Evolutionary conservation across 495 filamentous ascomycete genomes (phyloP), one percentile per base, ranked within the genome.

Genomic region (Hypoxylon lenormandii): DNA sequence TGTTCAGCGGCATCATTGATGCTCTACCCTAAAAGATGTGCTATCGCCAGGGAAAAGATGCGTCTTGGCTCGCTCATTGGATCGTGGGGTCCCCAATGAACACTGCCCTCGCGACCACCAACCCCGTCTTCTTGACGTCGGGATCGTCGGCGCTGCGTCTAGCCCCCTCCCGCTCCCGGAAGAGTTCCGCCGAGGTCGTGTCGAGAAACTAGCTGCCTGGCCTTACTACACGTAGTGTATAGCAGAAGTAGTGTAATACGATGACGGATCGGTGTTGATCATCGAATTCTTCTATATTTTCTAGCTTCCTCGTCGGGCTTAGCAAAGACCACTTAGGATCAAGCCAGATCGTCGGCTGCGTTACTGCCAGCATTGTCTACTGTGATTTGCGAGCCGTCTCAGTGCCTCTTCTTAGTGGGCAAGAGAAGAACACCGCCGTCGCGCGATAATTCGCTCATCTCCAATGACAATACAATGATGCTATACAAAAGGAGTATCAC

Each of bases 151-250:
- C 62, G 38, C 56, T 56, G 28, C 42, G 26, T 3, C 23, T 22
- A 63, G 30, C 52, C 68, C 68, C 68, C 68, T 65, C 60, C 57
- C 47, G 52, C 62, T 66, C 52, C 68, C 68, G 68, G 68, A 66
- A 55, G 30, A 59, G 22, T 63, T 48, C 61, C 62, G 51, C 51
- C 51, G 61, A 65, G 38, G 15, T 8, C 21, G 36, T 71, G 1
- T 8, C 2, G 5, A 11, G 5, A 33, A 7, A 33, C 8, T 56
- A 26, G 36, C 56, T 48, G 33, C 26, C 23, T 16, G 53, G 45
- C 61, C 55, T 62, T 61, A 59, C 56, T 71, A 66, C 56, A 50
- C 33, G 37, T 63, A 33, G 61, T 3, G 10, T 8, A 11, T 33
- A 33, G 30, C 30, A 52, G 19, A 66, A 47, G n/a, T 13, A n/a